Percentiles rank a stretch among this genome's conserved stretches.
Conservation (phyloP, 78 protist genomes). For the Dictyostelium citrinum region DNA sequence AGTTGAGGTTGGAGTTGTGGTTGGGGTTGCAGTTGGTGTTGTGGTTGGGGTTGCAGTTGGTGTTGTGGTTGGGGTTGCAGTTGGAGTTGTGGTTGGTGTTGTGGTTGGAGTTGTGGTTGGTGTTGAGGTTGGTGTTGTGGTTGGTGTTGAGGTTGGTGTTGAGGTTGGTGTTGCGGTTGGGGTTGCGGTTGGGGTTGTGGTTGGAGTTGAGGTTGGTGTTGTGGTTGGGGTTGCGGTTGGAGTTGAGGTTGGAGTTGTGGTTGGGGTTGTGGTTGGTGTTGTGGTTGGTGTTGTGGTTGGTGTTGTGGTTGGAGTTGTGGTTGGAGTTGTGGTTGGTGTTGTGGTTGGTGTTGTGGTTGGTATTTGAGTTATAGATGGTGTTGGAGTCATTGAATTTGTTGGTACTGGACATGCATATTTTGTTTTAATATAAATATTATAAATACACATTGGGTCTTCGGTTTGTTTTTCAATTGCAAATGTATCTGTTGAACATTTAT, state of each 20-base stretch:
- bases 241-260: background rate
- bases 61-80: background rate
- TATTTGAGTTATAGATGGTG: background rate
- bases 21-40: background rate
- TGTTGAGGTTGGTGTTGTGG: background rate
- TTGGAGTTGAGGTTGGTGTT: background rate
- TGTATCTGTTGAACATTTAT: too few species aligned
- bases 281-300: background rate
- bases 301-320: background rate
- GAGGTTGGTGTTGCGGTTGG: background rate
- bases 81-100: background rate
- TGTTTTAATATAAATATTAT: background rate
- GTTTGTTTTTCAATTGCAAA: too few species aligned
- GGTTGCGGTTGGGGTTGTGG: background rate
- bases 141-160: background rate
- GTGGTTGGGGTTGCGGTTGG: background rate
- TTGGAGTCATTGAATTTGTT: too few species aligned
- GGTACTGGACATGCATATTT: background rate
- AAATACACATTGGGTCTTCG: too few species aligned
- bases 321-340: background rate
- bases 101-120: background rate
- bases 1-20: background rate
- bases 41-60: background rate
- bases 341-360: background rate
- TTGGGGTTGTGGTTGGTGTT: background rate